A percentile compares a stretch with the other conserved stretches of the same genome.
Conservation (phyloP, 140 eudicot species). For the Ambrosia hybrid region DNA sequence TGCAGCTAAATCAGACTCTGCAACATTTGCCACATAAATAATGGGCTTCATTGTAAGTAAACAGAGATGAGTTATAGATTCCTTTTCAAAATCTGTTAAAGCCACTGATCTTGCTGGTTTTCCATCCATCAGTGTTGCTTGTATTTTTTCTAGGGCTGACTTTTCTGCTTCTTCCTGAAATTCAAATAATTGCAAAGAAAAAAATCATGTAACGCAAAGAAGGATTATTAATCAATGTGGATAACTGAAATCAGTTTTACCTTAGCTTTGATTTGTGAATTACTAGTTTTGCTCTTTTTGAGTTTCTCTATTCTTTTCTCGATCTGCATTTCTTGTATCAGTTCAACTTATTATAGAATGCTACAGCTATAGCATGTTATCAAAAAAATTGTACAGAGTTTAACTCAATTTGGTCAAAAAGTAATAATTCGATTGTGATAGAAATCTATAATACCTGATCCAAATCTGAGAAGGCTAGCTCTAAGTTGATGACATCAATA, state of each 20-base stretch:
- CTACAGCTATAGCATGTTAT: slow-evolving; percentile 4
- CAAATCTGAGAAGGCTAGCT: slow-evolving; percentile 80
- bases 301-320: slow-evolving; percentile 94
- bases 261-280: slow-evolving; percentile 84
- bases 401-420: not conserved
- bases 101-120: slow-evolving; percentile 91
- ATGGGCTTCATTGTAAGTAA: slow-evolving; percentile 94
- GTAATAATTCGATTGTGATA: not conserved
- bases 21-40: slow-evolving; percentile 90
- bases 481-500: slow-evolving; percentile 91
- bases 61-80: slow-evolving; percentile 79
- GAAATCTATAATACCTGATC: slow-evolving; percentile 66
- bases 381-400: not conserved
- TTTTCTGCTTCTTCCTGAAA: slow-evolving; percentile 97
- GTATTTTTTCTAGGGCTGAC: slow-evolving; percentile 74
- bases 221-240: not conserved
- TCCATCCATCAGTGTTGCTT: slow-evolving; percentile 74
- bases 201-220: not conserved
- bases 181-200: not conserved
- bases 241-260: slow-evolving; percentile 32
- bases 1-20: slow-evolving; percentile 86
- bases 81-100: slow-evolving; percentile 70
- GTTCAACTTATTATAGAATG: slow-evolving; percentile 32
- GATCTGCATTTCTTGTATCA: slow-evolving; percentile 78
- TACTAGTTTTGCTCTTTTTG: slow-evolving; percentile 76